These are phyloP conservation scores for Herpetomonas muscarum DNA, from an alignment of 208 protist genomes.

Conservation along the genomic window DNA sequence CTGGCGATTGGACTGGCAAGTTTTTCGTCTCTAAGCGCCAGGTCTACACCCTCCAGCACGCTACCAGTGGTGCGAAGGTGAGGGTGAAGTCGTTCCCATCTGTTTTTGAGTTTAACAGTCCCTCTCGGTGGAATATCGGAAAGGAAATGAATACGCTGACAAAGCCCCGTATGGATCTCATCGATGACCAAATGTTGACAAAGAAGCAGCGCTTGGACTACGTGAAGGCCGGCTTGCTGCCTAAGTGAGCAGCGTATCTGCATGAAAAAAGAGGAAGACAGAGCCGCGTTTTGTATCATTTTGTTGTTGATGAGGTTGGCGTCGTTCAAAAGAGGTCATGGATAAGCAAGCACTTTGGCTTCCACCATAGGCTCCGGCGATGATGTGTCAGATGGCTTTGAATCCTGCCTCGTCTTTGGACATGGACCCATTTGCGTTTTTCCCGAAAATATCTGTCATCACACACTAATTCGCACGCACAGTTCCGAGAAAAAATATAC, in stretches of 20 bases:
- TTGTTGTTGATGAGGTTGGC: too few relatives aligned
- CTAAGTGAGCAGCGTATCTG: constrained; percentile 45
- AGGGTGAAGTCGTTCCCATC: constrained; percentile 86
- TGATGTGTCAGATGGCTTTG: too few relatives aligned
- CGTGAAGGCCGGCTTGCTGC: constrained; percentile 80
- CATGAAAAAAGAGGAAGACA: too few relatives aligned
- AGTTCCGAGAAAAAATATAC: too few relatives aligned
- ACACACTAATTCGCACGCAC: too few relatives aligned
- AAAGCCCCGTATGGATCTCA: constrained; percentile 86
- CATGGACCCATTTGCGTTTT: too few relatives aligned
- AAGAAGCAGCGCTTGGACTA: constrained; percentile 90
- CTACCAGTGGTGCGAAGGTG: constrained; percentile 76
- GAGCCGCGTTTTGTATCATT: too few relatives aligned
- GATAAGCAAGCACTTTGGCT: too few relatives aligned
- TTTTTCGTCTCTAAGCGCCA: constrained; percentile 88
- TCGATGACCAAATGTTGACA: constrained; percentile 90
- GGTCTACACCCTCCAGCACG: constrained; percentile 89
- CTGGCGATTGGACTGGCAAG: constrained; percentile 89
- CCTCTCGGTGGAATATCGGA: constrained; percentile 87
- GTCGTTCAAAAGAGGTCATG: too few relatives aligned
- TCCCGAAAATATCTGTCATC: too few relatives aligned
- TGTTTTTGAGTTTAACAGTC: constrained; percentile 80
- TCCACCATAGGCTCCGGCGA: too few relatives aligned
- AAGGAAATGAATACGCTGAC: constrained; percentile 85
- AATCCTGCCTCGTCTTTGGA: too few relatives aligned